Percentiles rank a stretch among this genome's conserved stretches.
phyloP scores from a whole-genome alignment of 352 stramenopile genomes.

The Globisporangium middletonii region DNA sequence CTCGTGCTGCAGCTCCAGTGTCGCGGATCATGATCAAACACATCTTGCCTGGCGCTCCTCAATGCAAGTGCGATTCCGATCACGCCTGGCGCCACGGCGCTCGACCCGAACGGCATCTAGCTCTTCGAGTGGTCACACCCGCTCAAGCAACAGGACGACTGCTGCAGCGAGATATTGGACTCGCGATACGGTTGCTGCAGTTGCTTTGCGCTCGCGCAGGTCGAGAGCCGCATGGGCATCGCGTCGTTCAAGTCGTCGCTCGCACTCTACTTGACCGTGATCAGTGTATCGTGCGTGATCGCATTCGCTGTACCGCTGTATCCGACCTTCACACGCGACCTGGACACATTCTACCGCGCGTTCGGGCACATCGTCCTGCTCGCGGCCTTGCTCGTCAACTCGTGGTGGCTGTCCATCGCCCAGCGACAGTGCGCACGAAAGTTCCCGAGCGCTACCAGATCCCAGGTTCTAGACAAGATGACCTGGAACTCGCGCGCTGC shows the following conservation, averaged over 20 bases:
- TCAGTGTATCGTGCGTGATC: too few species aligned
- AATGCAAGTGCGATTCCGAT: too few species aligned
- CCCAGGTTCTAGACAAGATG: background rate
- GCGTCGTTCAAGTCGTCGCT: constrained; percentile 19
- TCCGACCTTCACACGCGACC: too few species aligned
- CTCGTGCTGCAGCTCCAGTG: too few species aligned
- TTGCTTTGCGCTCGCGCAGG: constrained; percentile 24
- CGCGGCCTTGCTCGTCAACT: background rate
- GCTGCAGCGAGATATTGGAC: background rate
- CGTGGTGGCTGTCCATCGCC: background rate
- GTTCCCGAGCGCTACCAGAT: background rate
- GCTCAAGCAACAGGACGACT: background rate
- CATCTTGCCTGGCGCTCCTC: too few species aligned
- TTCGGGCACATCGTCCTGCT: constrained; percentile 1
- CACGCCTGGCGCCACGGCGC: too few species aligned
- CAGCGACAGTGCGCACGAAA: background rate
- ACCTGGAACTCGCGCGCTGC: constrained; percentile 7
- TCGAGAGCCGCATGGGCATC: constrained; percentile 25
- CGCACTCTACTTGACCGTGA: background rate
- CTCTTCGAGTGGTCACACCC: background rate
- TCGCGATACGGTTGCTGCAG: constrained; percentile 16
- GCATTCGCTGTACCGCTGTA: too few species aligned
- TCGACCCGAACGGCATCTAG: too few species aligned
- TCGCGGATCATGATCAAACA: too few species aligned
- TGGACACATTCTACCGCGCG: too few species aligned